Evolutionary conservation across 345 rosid species (phyloP).

Genomic region (Lagerstroemia speciosa): DNA sequence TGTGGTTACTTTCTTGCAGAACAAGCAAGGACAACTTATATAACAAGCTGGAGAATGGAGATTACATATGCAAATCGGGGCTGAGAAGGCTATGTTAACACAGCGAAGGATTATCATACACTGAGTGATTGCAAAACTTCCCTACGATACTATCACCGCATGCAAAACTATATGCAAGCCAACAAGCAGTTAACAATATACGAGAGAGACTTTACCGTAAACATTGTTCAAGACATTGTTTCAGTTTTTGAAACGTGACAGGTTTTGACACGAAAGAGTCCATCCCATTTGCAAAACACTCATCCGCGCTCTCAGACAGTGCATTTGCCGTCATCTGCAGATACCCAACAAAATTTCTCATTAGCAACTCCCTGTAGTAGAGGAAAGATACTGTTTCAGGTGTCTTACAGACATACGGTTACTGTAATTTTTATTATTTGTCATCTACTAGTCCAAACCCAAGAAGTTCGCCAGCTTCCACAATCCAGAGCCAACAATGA

Average conservation of each 20-base stretch:
- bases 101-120: background rate
- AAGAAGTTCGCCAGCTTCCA: background rate
- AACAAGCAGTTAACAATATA: background rate
- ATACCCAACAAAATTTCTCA: background rate
- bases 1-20: background rate
- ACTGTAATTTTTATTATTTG: background rate
- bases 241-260: constrained; percentile 67
- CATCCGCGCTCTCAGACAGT: constrained; percentile 79
- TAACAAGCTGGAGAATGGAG: background rate
- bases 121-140: background rate
- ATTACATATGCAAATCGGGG: background rate
- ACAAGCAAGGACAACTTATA: background rate
- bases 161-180: background rate
- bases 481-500: background rate
- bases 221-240: constrained; percentile 61
- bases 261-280: constrained; percentile 92
- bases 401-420: too few species aligned
- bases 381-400: background rate
- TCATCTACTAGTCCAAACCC: background rate
- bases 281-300: constrained; percentile 89
- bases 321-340: constrained; percentile 97
- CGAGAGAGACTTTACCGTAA: constrained; percentile 43
- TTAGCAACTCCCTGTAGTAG: background rate
- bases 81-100: background rate
- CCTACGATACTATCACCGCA: background rate